Base-by-base conservation (phyloP, 2,329 filamentous ascomycete species). In the Alternaria atra region DNA sequence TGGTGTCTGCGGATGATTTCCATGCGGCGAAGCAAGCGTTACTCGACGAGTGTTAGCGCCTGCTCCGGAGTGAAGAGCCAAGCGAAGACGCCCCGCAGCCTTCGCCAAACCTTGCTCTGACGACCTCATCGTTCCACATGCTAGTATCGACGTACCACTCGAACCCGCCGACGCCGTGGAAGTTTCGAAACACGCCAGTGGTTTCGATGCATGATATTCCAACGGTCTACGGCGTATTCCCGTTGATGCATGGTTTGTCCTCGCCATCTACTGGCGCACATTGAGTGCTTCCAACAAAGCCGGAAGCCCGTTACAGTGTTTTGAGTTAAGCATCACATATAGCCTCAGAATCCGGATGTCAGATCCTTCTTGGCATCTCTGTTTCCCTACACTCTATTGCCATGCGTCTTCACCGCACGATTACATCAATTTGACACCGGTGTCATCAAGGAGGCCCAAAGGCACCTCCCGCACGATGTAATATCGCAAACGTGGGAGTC, bases 81-180 rank as follows among this genome's bases (percentile, higher is more conserved):
- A 60, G 50, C 43, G 40, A 42, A 30, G 44, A 43, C 53, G 64
- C 56, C 58, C 48, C 54, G 51, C 56, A 54, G 50, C 15, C 37
- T 39, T 47, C 35, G 48, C 27, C 29, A 53, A 63, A 63, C 64
- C 57, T 68, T 68, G 60, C 59, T 65, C 59, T 35, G 55, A 67
- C 56, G 54, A 66, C 66, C 39, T 68, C 66, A 68, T n/a, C 55
- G 37, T 15, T 58, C 15, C 30, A 9, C 35, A 39, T 23, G 29
- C 40, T 43, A 43, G 55, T 54, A 35, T 55, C 57, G 13, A 30
- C 27, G 32, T 34, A 29, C 17, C 55, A 58, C 20, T 27, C 1
- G 32, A n/a, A 34, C 9, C 20, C 9, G 30, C 20, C 13, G 20
- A n/a, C 15, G 13, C 20, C 15, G 12, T 25, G 13, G 4, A 23